These are phyloP conservation scores for Fusarium coicis DNA, from an alignment of 2,329 filamentous ascomycete genomes.

Conservation along the genomic window DNA sequence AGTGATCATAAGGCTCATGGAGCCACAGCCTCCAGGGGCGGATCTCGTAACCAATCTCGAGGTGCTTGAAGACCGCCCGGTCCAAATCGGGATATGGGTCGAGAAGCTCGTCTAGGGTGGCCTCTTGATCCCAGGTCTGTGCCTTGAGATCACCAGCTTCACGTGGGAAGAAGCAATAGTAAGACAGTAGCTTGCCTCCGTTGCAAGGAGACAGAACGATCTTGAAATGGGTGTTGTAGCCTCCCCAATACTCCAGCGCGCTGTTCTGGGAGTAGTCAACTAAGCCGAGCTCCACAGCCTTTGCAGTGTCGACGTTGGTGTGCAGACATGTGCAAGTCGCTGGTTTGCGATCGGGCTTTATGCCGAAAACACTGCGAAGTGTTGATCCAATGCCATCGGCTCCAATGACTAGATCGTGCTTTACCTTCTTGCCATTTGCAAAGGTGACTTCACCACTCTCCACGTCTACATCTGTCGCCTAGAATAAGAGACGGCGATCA, in stretches of 20 bases:
- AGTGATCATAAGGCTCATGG: background rate
- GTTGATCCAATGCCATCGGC: constrained; percentile 3
- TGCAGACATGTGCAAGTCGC: background rate
- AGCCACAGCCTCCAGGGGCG: constrained; percentile 1
- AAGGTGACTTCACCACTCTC: background rate
- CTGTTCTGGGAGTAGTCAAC: background rate
- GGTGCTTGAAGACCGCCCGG: background rate
- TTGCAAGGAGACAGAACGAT: constrained; percentile 1
- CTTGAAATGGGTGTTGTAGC: background rate
- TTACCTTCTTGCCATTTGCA: background rate
- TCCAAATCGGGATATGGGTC: background rate
- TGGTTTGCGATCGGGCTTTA: background rate
- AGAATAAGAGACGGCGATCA: background rate
- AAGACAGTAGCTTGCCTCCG: background rate
- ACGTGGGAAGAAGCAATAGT: background rate
- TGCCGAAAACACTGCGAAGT: background rate
- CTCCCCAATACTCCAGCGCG: background rate
- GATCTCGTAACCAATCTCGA: background rate
- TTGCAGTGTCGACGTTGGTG: background rate
- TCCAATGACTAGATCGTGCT: background rate
- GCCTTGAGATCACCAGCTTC: background rate
- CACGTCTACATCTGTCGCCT: background rate
- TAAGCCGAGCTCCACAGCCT: background rate
- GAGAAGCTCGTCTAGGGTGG: background rate
- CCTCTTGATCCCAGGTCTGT: background rate